These are phyloP conservation scores for Ploettnerulaceae sp. DNA, from an alignment of 2,329 filamentous ascomycete species.

Conservation along the genomic window DNA sequence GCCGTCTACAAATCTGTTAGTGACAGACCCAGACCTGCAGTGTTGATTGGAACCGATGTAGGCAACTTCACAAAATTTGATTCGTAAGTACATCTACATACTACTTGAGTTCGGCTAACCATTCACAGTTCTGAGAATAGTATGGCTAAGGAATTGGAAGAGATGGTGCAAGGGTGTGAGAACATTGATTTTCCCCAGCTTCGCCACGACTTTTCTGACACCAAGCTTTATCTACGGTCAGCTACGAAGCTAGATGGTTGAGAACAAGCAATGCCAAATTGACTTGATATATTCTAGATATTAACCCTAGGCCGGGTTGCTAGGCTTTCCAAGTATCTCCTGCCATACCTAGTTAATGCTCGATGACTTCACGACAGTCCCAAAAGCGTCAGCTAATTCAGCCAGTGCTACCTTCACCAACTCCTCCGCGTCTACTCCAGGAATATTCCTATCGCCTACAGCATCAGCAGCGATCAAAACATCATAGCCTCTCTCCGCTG, in stretches of 20 bases:
- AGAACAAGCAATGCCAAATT: background rate
- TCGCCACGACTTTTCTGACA: conserved; percentile 33
- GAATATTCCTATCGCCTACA: conserved; percentile 60
- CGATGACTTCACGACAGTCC: conserved; percentile 44
- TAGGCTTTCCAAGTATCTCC: background rate
- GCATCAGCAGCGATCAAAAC: conserved; percentile 57
- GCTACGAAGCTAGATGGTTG: background rate
- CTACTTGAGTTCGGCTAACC: background rate
- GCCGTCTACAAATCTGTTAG: conserved; percentile 28
- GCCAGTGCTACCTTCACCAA: conserved; percentile 47
- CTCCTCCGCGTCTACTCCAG: conserved; percentile 52
- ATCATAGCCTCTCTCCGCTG: conserved; percentile 56
- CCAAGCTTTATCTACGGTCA: conserved; percentile 30
- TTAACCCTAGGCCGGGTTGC: background rate
- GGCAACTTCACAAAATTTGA: conserved; percentile 28
- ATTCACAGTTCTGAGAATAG: conserved; percentile 16
- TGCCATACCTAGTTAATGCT: conserved; percentile 30
- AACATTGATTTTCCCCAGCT: conserved; percentile 30
- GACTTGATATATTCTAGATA: background rate
- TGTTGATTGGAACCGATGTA: conserved; percentile 31
- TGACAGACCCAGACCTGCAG: conserved; percentile 22
- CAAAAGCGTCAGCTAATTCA: conserved; percentile 61
- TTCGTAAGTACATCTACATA: conserved; percentile 16
- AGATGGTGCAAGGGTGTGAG: conserved; percentile 28
- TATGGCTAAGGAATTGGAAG: conserved; percentile 17